These are phyloP conservation scores for Scutellaria minor DNA, from an alignment of 257 asterid species.

Conservation along the genomic window DNA sequence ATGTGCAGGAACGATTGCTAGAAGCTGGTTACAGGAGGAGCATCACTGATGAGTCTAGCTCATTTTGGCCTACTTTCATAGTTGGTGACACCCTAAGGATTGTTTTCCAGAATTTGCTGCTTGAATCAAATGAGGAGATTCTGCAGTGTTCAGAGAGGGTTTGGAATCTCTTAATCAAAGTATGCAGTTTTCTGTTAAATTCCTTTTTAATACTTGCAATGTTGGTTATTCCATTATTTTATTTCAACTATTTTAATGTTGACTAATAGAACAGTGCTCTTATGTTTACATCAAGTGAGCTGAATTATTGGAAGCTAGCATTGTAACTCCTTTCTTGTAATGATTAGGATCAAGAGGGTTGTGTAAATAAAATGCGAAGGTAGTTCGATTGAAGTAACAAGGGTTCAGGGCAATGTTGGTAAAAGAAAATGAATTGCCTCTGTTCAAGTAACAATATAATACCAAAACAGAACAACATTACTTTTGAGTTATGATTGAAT, in stretches of 20 bases:
- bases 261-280: no score
- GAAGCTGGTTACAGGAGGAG: conserved; percentile 87
- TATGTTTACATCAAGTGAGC: no score
- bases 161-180: conserved; percentile 88
- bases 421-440: no score
- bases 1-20: conserved; percentile 93
- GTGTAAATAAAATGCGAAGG: no score
- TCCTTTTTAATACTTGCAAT: conserved; percentile 12
- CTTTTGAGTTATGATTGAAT: no score
- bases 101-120: conserved; percentile 96
- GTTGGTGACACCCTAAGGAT: conserved; percentile 96
- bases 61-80: conserved; percentile 96
- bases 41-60: conserved; percentile 60
- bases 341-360: conserved; percentile 5
- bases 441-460: no score
- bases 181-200: conserved; percentile 42
- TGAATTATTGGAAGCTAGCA: no score
- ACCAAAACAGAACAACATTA: no score
- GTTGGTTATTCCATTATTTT: conserved; percentile 14
- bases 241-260: no score
- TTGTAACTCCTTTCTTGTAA: background rate
- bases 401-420: no score
- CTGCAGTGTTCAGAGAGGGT: conserved; percentile 90
- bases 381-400: no score
- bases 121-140: conserved; percentile 92